Conservation (phyloP, 129 eudicot species). For the Ambrosia artemisiifolia region DNA sequence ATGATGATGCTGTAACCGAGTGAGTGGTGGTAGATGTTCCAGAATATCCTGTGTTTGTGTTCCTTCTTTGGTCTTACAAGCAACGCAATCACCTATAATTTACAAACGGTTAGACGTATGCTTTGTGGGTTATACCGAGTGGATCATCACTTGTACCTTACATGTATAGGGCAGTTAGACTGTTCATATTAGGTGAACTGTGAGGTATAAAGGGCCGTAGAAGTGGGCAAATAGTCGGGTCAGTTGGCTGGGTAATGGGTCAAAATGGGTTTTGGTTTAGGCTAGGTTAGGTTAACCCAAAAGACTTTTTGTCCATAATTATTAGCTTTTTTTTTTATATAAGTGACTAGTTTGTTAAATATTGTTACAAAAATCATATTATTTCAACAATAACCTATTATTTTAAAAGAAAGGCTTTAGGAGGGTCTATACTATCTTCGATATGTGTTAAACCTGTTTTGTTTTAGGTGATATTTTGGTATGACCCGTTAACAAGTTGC, state of each 20-base stretch:
- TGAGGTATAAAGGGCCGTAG: conserved; percentile 6
- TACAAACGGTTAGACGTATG: neutral
- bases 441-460: neutral
- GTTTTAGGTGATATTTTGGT: neutral
- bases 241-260: neutral
- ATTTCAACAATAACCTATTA: neutral
- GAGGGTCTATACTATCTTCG: neutral
- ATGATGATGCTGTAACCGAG: conserved; percentile 63
- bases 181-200: conserved; percentile 18
- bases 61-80: conserved; percentile 85
- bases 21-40: conserved; percentile 83
- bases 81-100: conserved; percentile 62
- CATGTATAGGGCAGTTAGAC: conserved; percentile 14
- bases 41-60: conserved; percentile 67
- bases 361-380: neutral
- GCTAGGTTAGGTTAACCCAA: neutral
- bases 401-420: neutral
- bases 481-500: neutral
- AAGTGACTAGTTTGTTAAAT: neutral
- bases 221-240: neutral
- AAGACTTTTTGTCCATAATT: neutral
- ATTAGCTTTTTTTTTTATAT: neutral
- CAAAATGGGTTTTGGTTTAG: neutral
- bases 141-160: conserved; percentile 14
- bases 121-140: neutral